Evolutionary conservation across 306 rosid species (phyloP).

Genomic region (Corylus heterophylla): DNA sequence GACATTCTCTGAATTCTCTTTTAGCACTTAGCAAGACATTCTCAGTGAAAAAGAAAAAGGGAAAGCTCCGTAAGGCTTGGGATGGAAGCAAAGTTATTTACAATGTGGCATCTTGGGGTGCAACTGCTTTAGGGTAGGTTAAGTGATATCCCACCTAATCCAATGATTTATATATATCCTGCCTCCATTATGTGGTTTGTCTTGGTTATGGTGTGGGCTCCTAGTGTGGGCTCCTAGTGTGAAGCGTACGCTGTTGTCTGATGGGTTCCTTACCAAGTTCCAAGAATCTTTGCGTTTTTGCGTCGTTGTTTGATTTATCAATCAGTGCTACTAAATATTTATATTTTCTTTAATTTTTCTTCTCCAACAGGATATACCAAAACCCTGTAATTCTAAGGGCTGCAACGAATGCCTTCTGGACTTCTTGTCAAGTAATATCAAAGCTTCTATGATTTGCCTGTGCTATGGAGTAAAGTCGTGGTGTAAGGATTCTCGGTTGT

Average conservation of each 20-base stretch:
- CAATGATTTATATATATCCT: slow-evolving; percentile 8
- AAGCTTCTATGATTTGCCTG: slow-evolving; percentile 67
- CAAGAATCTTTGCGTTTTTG: neutral
- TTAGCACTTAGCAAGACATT: slow-evolving; percentile 95
- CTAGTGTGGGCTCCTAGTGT: slow-evolving; percentile 13
- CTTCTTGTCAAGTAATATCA: slow-evolving; percentile 87
- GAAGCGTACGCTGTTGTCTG: neutral
- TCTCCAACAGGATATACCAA: slow-evolving; percentile 79
- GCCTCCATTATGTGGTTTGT: neutral
- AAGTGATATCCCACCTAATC: slow-evolving; percentile 8
- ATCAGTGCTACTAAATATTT: slow-evolving; percentile 1
- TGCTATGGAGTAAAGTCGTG: slow-evolving; percentile 26
- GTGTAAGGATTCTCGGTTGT: slow-evolving; percentile 11
- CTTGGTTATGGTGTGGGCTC: slow-evolving; percentile 12
- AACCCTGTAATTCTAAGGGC: slow-evolving; percentile 75
- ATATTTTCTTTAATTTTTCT: neutral
- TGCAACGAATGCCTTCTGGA: slow-evolving; percentile 87
- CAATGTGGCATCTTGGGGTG: slow-evolving; percentile 98
- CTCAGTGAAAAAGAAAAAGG: slow-evolving; percentile 82
- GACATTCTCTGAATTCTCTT: slow-evolving; percentile 28
- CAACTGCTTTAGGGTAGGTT: slow-evolving; percentile 92
- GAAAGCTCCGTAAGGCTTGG: slow-evolving; percentile 95
- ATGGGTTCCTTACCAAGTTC: neutral
- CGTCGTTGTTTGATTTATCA: slow-evolving; percentile 7
- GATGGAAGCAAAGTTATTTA: slow-evolving; percentile 96